Evolutionary conservation across 2,329 filamentous ascomycete genomes (phyloP).

Genomic region (Aureobasidium sp.): DNA sequence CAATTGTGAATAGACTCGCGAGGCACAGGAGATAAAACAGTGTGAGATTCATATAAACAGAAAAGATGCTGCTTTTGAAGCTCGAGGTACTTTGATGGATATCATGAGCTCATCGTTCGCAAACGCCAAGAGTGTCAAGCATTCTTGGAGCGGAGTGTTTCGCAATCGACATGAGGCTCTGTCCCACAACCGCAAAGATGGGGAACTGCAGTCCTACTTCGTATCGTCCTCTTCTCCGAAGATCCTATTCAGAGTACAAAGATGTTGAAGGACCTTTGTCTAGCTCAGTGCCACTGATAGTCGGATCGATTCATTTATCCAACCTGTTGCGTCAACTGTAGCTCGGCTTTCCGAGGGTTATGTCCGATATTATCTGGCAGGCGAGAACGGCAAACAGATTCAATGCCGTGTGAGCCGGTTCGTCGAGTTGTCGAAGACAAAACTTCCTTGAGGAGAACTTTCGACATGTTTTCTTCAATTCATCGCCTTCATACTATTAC

Average conservation of each 20-base stretch:
- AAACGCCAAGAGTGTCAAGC: conserved; percentile 6
- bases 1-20: not conserved
- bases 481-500: not conserved
- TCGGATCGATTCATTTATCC: not conserved
- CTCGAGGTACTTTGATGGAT: conserved; percentile 2
- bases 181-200: not conserved
- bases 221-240: not conserved
- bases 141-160: not conserved
- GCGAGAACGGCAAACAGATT: not conserved
- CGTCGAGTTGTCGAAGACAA: not conserved
- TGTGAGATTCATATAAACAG: not conserved
- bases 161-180: not conserved
- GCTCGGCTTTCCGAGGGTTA: not conserved
- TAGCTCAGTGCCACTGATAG: not conserved
- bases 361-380: not conserved
- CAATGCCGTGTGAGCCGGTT: conserved; percentile 11
- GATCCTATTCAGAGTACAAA: not conserved
- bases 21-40: not conserved
- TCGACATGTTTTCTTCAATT: not conserved
- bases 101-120: conserved; percentile 9
- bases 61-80: not conserved
- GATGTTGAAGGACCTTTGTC: not conserved
- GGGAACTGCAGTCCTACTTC: not conserved
- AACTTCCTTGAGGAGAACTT: not conserved
- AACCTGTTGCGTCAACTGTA: not conserved